phyloP scores from a whole-genome alignment of 768 basidiomycete genomes.

The Solioccasus polychromus region DNA sequence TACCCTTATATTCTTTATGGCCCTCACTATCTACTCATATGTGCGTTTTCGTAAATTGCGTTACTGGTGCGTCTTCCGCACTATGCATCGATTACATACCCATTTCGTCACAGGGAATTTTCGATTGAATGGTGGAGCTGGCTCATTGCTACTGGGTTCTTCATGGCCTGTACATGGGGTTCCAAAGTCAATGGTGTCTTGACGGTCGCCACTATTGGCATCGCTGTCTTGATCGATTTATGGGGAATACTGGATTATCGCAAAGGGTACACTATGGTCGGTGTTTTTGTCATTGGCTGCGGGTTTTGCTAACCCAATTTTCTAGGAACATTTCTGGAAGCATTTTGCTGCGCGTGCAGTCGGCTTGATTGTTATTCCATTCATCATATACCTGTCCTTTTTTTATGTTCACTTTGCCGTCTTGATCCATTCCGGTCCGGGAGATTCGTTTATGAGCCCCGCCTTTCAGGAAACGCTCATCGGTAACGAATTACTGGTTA shows the following conservation, averaged over 20 bases:
- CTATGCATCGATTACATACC: conserved; percentile 1
- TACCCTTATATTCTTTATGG: conserved; percentile 92
- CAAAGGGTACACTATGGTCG: conserved; percentile 77
- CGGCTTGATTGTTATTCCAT: conserved; percentile 85
- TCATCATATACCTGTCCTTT: conserved; percentile 88
- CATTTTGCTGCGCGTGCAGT: conserved; percentile 85
- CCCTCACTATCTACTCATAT: conserved; percentile 90
- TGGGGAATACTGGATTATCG: conserved; percentile 91
- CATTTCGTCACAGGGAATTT: conserved; percentile 62
- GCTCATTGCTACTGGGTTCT: conserved; percentile 85
- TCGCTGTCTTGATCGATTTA: conserved; percentile 89
- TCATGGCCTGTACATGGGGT: conserved; percentile 94
- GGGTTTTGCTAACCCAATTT: background rate
- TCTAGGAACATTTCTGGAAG: conserved; percentile 80
- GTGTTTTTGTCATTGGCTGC: background rate
- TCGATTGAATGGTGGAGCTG: conserved; percentile 92
- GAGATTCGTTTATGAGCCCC: conserved; percentile 97
- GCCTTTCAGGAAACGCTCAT: conserved; percentile 94
- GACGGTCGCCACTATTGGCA: conserved; percentile 84
- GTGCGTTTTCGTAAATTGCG: conserved; percentile 93
- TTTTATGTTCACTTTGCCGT: conserved; percentile 95
- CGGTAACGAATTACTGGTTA: conserved; percentile 89
- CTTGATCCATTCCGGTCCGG: conserved; percentile 84
- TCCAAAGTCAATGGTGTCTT: conserved; percentile 98
- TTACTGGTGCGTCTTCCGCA: conserved; percentile 56